Evolutionary conservation across 164 flowering plant genomes (phyloP).

Genomic region (Houttuynia cordata): DNA sequence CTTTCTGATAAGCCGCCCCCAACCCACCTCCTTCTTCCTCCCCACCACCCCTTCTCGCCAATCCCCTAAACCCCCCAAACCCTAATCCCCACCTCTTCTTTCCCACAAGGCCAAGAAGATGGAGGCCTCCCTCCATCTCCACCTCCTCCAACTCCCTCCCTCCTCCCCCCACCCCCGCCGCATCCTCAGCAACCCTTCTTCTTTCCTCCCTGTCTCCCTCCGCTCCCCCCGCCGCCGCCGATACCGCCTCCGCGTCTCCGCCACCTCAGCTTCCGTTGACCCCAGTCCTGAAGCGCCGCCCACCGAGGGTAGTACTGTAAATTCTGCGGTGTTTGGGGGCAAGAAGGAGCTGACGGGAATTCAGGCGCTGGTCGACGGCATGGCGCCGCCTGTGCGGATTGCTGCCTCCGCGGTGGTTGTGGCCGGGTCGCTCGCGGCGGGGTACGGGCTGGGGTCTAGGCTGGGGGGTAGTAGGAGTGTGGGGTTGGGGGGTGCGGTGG

Average conservation of each 20-base stretch:
- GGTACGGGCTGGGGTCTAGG: conserved; percentile 54
- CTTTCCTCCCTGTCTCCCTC: too few relatives aligned
- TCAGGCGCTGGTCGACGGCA: conserved; percentile 39
- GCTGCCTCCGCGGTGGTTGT: conserved; percentile 47
- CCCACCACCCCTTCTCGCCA: too few relatives aligned
- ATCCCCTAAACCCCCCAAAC: too few relatives aligned
- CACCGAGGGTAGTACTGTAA: conserved; percentile 8
- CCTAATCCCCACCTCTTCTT: neutral
- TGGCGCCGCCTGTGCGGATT: conserved; percentile 55
- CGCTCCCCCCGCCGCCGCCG: conserved; percentile 9
- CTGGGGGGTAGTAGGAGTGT: conserved; percentile 34
- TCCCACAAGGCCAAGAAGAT: conserved; percentile 16
- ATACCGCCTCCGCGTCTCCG: conserved; percentile 9
- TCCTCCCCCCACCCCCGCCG: conserved; percentile 12
- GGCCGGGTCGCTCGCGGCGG: conserved; percentile 67
- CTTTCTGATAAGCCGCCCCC: too few relatives aligned
- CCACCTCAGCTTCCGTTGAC: too few relatives aligned
- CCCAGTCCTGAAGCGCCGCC: too few relatives aligned
- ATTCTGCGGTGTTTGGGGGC: conserved; percentile 38
- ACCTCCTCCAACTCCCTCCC: conserved; percentile 6
- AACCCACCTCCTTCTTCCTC: too few relatives aligned
- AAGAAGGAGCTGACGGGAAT: conserved; percentile 51
- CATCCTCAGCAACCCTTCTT: conserved; percentile 7
- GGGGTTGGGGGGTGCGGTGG: conserved; percentile 67
- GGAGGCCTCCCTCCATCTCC: conserved; percentile 22